Evolutionary conservation across 2,329 filamentous ascomycete genomes (phyloP).

Genomic region (Spiromastix sp.): DNA sequence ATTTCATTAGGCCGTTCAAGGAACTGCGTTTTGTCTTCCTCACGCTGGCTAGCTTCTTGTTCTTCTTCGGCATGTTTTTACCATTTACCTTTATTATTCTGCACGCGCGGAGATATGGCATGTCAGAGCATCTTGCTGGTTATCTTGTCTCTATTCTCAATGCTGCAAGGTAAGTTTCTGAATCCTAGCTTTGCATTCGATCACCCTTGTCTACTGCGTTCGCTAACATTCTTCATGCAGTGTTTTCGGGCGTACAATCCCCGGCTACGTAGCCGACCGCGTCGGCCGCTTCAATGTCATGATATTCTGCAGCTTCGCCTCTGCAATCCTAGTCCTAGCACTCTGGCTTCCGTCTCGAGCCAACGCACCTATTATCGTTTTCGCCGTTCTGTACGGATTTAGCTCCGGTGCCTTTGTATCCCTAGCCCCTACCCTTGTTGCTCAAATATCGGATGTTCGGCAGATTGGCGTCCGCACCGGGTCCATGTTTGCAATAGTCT

Average conservation of each 20-base stretch:
- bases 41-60: slow-evolving; percentile 40
- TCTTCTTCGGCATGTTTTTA: slow-evolving; percentile 51
- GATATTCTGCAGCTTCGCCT: slow-evolving; percentile 37
- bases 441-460: slow-evolving; percentile 59
- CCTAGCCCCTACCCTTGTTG: slow-evolving; percentile 53
- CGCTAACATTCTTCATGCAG: slow-evolving; percentile 12
- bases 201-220: background rate
- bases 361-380: slow-evolving; percentile 51
- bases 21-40: slow-evolving; percentile 39
- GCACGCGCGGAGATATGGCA: slow-evolving; percentile 38
- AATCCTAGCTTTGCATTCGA: background rate
- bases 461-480: slow-evolving; percentile 62
- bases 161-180: slow-evolving; percentile 27
- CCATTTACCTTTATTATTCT: slow-evolving; percentile 43
- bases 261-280: slow-evolving; percentile 44
- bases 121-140: slow-evolving; percentile 36
- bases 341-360: slow-evolving; percentile 45
- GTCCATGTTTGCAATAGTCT: slow-evolving; percentile 50
- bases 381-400: slow-evolving; percentile 60
- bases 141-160: slow-evolving; percentile 49
- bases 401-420: slow-evolving; percentile 56
- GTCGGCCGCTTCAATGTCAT: slow-evolving; percentile 46
- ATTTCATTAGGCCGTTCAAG: slow-evolving; percentile 39
- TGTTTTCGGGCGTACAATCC: slow-evolving; percentile 47
- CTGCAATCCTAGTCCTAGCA: slow-evolving; percentile 40